These are phyloP conservation scores for Backusella liffmaniae DNA, from an alignment of 192 early-diverging fungal species.

Conservation along the genomic window DNA sequence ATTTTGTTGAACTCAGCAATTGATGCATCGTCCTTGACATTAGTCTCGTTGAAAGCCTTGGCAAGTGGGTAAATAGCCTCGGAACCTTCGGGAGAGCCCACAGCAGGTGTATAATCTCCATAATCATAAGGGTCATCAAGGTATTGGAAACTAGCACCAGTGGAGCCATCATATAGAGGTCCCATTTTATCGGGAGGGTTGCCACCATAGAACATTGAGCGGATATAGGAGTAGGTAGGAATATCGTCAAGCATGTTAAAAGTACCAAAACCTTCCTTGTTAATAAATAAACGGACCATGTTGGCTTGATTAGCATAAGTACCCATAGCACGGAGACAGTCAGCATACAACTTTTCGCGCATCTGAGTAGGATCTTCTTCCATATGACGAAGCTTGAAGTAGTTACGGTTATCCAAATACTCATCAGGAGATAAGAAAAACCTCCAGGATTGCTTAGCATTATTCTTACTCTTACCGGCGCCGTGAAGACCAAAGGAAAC, in stretches of 20 bases:
- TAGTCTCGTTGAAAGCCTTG: constrained; percentile 23
- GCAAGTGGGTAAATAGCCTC: constrained; percentile 24
- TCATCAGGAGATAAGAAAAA: constrained; percentile 30
- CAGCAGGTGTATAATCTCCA: constrained; percentile 25
- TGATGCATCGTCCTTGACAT: constrained; percentile 34
- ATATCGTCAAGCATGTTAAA: constrained; percentile 50
- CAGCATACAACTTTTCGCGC: constrained; percentile 51
- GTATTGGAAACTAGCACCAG: constrained; percentile 44
- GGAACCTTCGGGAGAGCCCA: constrained; percentile 19
- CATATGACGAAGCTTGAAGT: constrained; percentile 49
- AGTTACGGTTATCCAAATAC: constrained; percentile 31
- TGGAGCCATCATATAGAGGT: constrained; percentile 45
- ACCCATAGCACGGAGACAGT: constrained; percentile 42
- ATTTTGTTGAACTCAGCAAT: constrained; percentile 26
- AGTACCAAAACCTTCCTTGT: constrained; percentile 42
- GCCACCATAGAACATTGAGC: constrained; percentile 39
- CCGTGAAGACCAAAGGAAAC: constrained; percentile 39
- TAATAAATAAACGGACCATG: constrained; percentile 46
- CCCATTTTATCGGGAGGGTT: constrained; percentile 35
- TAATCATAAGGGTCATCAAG: constrained; percentile 9
- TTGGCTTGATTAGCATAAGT: constrained; percentile 46
- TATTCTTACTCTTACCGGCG: constrained; percentile 44
- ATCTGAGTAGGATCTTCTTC: constrained; percentile 55
- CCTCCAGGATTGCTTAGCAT: constrained; percentile 51
- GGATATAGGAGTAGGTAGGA: constrained; percentile 39